Conservation (phyloP, 768 basidiomycete species). For the Cyclocybe cylindracea region DNA sequence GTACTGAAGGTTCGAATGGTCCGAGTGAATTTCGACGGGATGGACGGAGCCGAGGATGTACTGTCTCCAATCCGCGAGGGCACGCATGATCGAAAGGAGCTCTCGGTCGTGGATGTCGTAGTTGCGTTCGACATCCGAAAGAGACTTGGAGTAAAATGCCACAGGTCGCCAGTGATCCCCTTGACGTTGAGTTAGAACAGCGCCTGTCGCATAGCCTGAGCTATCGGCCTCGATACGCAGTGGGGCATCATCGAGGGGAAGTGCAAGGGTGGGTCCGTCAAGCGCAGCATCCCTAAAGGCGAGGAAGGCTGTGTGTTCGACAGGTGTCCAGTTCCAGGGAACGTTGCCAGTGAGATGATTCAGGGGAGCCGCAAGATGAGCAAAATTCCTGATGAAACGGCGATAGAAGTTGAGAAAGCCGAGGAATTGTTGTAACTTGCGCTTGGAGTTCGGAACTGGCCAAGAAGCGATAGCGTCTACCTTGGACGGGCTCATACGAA, state of each 20-base stretch:
- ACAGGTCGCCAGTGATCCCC: slow-evolving; percentile 33
- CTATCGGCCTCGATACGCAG: slow-evolving; percentile 29
- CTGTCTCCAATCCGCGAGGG: slow-evolving; percentile 28
- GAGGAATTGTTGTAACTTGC: slow-evolving; percentile 39
- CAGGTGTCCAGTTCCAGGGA: slow-evolving; percentile 2
- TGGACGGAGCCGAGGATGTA: slow-evolving; percentile 17
- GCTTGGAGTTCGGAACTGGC: slow-evolving; percentile 25
- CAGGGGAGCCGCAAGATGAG: slow-evolving; percentile 24
- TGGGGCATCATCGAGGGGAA: slow-evolving; percentile 4
- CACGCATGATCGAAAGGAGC: slow-evolving; percentile 45
- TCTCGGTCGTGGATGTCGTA: slow-evolving; percentile 51
- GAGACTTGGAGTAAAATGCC: slow-evolving; percentile 34
- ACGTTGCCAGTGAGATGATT: slow-evolving; percentile 1
- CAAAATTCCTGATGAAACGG: slow-evolving; percentile 31
- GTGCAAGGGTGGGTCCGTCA: neutral
- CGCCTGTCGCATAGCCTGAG: slow-evolving; percentile 37
- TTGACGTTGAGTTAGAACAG: slow-evolving; percentile 34
- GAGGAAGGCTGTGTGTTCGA: neutral
- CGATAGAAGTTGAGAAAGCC: slow-evolving; percentile 42
- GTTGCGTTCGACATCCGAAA: slow-evolving; percentile 37
- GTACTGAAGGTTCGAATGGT: slow-evolving; percentile 16
- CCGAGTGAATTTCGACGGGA: slow-evolving; percentile 29
- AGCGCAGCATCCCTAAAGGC: too few species aligned
- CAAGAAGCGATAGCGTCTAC: slow-evolving; percentile 28
- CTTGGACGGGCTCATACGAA: slow-evolving; percentile 33